Percentiles rank a stretch among this genome's conserved stretches.
Conservation (phyloP, 805 yeast species). For the Zygosaccharomyces lentus region DNA sequence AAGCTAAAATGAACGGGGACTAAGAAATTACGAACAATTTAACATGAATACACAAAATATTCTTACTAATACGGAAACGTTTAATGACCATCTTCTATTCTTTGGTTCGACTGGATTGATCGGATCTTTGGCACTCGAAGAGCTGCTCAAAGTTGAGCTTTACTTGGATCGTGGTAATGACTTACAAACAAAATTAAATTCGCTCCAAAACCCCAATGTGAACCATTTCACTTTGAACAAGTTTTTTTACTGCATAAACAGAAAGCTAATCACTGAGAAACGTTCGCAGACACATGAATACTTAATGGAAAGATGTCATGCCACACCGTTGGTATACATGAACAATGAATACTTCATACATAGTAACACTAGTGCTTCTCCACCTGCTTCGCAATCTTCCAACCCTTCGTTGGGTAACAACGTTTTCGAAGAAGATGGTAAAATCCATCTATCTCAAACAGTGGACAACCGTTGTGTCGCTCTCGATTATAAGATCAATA, state of each 20-base stretch:
- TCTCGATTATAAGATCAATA: slow-evolving; percentile 3
- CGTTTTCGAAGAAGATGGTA: slow-evolving; percentile 1
- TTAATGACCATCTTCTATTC: slow-evolving; percentile 14
- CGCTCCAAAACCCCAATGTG: not conserved
- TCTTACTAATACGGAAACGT: not conserved
- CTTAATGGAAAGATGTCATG: slow-evolving; percentile 1
- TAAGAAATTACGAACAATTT: not conserved
- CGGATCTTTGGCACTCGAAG: slow-evolving; percentile 17
- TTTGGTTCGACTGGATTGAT: slow-evolving; percentile 27
- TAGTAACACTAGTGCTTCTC: slow-evolving; percentile 5
- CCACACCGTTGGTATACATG: slow-evolving; percentile 3
- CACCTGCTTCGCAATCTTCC: slow-evolving; percentile 7
- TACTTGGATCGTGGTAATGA: slow-evolving; percentile 7
- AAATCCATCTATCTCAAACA: not conserved
- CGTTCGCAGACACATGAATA: slow-evolving; percentile 2
- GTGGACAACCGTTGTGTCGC: slow-evolving; percentile 6
- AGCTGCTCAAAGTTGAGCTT: slow-evolving; percentile 15
- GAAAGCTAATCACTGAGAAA: slow-evolving; percentile 4
- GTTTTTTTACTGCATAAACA: slow-evolving; percentile 10
- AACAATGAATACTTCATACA: slow-evolving; percentile 3
- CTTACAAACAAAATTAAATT: slow-evolving; percentile 6
- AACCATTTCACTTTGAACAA: slow-evolving; percentile 8
- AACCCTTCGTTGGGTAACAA: slow-evolving; percentile 2
- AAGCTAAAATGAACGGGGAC: not conserved
- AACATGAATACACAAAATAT: not conserved